These are phyloP conservation scores for Naegleria gruberi DNA, from an alignment of 208 protist genomes.

Conservation along the genomic window DNA sequence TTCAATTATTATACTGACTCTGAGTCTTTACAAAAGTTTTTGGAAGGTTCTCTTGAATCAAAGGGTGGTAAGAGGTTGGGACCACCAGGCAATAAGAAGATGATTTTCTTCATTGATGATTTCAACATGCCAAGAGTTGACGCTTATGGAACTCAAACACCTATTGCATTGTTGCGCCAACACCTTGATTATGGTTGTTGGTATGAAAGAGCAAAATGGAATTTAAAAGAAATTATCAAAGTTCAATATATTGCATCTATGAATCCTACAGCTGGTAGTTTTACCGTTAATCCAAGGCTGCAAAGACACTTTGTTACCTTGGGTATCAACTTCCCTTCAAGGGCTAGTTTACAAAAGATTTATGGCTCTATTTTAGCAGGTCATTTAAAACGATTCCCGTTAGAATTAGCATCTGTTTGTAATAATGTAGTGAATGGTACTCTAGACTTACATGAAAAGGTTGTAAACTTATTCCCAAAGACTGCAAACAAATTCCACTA, in stretches of 20 bases:
- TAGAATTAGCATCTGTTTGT: slow-evolving; percentile 25
- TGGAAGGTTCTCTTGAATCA: slow-evolving; percentile 69
- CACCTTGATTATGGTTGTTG: slow-evolving; percentile 69
- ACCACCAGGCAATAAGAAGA: slow-evolving; percentile 52
- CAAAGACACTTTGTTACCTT: slow-evolving; percentile 71
- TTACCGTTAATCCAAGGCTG: slow-evolving; percentile 60
- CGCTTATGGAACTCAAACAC: slow-evolving; percentile 67
- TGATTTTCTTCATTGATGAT: slow-evolving; percentile 77
- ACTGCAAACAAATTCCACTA: slow-evolving; percentile 79
- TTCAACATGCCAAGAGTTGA: slow-evolving; percentile 78
- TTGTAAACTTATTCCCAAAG: slow-evolving; percentile 53
- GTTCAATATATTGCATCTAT: slow-evolving; percentile 59
- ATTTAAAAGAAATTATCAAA: slow-evolving; percentile 59
- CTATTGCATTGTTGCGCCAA: slow-evolving; percentile 69
- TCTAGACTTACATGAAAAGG: slow-evolving; percentile 52
- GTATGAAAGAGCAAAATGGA: slow-evolving; percentile 54
- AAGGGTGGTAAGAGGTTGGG: slow-evolving; percentile 56
- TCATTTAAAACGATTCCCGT: slow-evolving; percentile 39
- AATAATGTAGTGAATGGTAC: slow-evolving; percentile 50
- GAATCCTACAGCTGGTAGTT: slow-evolving; percentile 73
- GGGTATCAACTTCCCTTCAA: slow-evolving; percentile 46
- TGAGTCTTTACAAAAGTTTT: slow-evolving; percentile 49
- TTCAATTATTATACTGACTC: slow-evolving; percentile 74
- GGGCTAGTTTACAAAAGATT: slow-evolving; percentile 44
- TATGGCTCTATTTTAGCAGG: slow-evolving; percentile 51